phyloP scores from a whole-genome alignment of 2,329 filamentous ascomycete species.

The Chalara sp. region DNA sequence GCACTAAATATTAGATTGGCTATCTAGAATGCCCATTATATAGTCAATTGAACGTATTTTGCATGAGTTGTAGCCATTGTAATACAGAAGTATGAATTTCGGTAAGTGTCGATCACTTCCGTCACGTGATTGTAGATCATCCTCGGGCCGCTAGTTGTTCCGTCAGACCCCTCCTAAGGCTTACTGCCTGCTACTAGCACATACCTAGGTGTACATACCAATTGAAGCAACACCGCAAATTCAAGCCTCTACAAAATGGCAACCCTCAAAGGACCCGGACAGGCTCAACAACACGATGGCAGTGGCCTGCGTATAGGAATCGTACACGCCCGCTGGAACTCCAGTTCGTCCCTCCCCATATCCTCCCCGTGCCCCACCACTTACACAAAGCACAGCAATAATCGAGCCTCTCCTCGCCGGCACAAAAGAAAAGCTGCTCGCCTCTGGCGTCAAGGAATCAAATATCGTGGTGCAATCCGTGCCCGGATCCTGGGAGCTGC shows the following conservation, averaged over 20 bases:
- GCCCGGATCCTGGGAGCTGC: slow-evolving; percentile 90
- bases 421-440: slow-evolving; percentile 68
- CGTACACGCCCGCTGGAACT: slow-evolving; percentile 93
- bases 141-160: no score
- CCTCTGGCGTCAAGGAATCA: slow-evolving; percentile 74
- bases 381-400: slow-evolving; percentile 43
- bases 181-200: no score
- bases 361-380: slow-evolving; percentile 3
- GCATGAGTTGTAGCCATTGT: no score
- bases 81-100: no score
- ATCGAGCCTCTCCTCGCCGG: slow-evolving; percentile 81
- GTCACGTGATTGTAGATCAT: no score
- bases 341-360: slow-evolving; percentile 7
- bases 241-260: slow-evolving; percentile 13
- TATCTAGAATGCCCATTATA: no score
- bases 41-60: no score
- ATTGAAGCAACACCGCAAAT: no score
- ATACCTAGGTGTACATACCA: no score
- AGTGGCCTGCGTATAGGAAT: slow-evolving; percentile 82
- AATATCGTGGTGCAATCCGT: slow-evolving; percentile 89
- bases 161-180: no score
- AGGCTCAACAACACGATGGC: slow-evolving; percentile 56
- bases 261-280: slow-evolving; percentile 52
- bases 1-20: no score
- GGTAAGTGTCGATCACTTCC: no score